Evolutionary conservation across 1,284 basidiomycete genomes (phyloP).

Genomic region (Ceratobasidium sp.): DNA sequence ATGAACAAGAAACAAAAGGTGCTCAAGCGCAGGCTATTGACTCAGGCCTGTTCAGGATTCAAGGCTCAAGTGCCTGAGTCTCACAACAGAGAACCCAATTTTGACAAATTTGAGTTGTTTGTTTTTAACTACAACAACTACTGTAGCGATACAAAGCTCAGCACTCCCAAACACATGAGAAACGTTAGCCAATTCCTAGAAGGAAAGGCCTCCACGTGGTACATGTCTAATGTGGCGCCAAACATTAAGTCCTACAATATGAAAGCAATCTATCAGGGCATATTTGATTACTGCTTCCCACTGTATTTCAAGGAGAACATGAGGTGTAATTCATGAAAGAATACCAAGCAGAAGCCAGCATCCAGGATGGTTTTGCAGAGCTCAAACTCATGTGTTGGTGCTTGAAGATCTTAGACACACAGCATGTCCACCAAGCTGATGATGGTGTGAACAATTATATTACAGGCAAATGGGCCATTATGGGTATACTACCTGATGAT

Average conservation of each 20-base stretch:
- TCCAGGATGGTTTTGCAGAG: slow-evolving; percentile 56
- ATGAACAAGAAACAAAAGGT: not conserved
- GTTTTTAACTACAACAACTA: slow-evolving; percentile 39
- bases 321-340: slow-evolving; percentile 46
- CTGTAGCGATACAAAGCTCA: slow-evolving; percentile 4
- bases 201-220: slow-evolving; percentile 24
- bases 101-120: slow-evolving; percentile 37
- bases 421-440: not conserved
- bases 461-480: slow-evolving; percentile 1
- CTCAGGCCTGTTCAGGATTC: slow-evolving; percentile 3
- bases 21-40: not conserved
- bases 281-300: slow-evolving; percentile 66
- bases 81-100: slow-evolving; percentile 15
- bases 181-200: slow-evolving; percentile 26
- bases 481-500: not conserved
- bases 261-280: slow-evolving; percentile 3
- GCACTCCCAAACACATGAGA: not conserved
- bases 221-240: slow-evolving; percentile 32
- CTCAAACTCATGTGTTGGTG: too few species aligned
- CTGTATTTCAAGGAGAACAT: slow-evolving; percentile 57
- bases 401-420: not conserved
- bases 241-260: slow-evolving; percentile 7
- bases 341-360: slow-evolving; percentile 48
- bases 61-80: not conserved
- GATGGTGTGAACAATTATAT: not conserved